Base-by-base conservation (phyloP, 2,329 filamentous ascomycete genomes). In the Byssochlamys sp. region DNA sequence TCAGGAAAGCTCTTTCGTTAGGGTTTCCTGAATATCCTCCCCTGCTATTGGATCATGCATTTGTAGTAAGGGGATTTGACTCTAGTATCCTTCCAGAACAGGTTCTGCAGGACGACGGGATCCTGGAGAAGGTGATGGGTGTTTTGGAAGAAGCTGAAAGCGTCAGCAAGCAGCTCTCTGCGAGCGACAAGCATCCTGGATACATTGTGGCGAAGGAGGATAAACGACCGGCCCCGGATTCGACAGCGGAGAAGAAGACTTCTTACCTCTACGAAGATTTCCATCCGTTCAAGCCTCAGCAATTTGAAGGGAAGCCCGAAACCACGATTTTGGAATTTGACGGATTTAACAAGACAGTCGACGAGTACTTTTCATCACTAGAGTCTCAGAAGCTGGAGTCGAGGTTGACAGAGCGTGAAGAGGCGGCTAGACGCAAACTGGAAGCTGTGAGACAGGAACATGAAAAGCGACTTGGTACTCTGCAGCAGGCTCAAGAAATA, bases 291-390 rank as follows among this genome's bases (percentile, higher is more conserved):
- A 78, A 87, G 45, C 94, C 94, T 0, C 78, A 81, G 25, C 92
- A 97, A 64, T 88, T 95, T 60, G 83, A 86, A 60, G 78, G 82
- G 5, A 84, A 91, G 57, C 77, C 84, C 0, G 75, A 79, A 0
- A 82, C 86, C 26, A 81, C 84, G 2, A 84, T 95, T 14, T 68
- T 97, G 11, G 83, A 89, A 56, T 91, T 91, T 63, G 82, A 90
- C 5, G 88, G 86, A 9, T 97, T 95, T 78, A 96, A 96, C 72
- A 88, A 88, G 68, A 94, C 91, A 0, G 91, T 96, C 0, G 94
- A 99, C 69, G 90, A 96, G 64, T 99, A 96, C 76, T 97, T 95
- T 72, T 97, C 94, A 0, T 97, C 92, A 0, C 84, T 97, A 27
- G 94, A 99, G 74, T 90, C 91, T 0, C 92, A 96, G 70, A 95